Conservation (phyloP, 1,284 basidiomycete species). For the Chiua sp. region DNA sequence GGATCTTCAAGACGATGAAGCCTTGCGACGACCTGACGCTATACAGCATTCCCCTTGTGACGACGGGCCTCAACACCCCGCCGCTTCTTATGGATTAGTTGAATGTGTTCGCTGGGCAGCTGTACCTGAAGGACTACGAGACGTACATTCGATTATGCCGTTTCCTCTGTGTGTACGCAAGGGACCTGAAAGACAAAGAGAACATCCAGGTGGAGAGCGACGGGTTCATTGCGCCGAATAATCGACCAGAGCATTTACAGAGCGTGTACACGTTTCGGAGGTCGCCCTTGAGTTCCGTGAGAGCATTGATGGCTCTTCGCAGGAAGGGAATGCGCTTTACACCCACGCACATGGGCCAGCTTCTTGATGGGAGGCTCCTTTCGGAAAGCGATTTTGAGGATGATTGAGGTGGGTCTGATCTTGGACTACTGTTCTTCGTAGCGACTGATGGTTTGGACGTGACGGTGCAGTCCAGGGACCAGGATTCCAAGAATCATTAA, state of each 20-base stretch:
- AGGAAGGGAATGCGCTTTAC: slow-evolving; percentile 46
- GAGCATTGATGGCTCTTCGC: slow-evolving; percentile 40
- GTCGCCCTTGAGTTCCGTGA: slow-evolving; percentile 36
- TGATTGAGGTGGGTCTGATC: too few relatives aligned
- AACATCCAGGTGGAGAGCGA: slow-evolving; percentile 31
- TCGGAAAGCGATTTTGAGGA: slow-evolving; percentile 29
- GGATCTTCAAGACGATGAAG: slow-evolving; percentile 38
- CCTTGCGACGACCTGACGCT: slow-evolving; percentile 45
- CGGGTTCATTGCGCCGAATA: slow-evolving; percentile 40
- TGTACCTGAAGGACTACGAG: slow-evolving; percentile 31
- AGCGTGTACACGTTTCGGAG: slow-evolving; percentile 17
- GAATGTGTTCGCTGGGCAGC: slow-evolving; percentile 45
- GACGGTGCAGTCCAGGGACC: too few relatives aligned
- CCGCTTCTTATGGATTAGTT: slow-evolving; percentile 38
- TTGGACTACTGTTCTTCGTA: too few relatives aligned
- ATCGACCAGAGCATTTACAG: slow-evolving; percentile 17
- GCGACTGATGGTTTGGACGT: too few relatives aligned
- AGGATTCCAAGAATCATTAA: too few relatives aligned
- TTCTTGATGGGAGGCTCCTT: slow-evolving; percentile 42
- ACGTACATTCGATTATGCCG: slow-evolving; percentile 41
- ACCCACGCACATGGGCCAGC: slow-evolving; percentile 48
- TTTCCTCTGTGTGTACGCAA: slow-evolving; percentile 43
- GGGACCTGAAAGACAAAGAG: slow-evolving; percentile 10
- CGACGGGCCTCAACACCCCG: slow-evolving; percentile 13
- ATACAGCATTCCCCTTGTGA: slow-evolving; percentile 38